Conservation (phyloP, 208 protist species). For the Leishmania martiniquensis region DNA sequence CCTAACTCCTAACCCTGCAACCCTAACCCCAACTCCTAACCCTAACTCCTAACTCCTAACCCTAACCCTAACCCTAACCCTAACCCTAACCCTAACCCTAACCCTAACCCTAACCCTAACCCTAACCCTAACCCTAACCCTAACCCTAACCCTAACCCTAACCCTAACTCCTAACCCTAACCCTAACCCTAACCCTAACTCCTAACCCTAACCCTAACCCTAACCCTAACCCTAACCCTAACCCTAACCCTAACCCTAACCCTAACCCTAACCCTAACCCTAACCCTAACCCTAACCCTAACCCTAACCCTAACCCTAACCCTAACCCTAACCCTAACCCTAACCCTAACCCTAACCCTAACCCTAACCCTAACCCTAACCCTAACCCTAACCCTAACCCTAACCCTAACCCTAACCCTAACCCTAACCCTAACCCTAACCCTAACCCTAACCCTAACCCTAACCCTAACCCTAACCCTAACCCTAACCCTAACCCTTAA, state of each 20-base stretch:
- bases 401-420: slow-evolving; percentile 7
- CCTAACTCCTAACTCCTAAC: not conserved
- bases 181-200: no score
- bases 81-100: not conserved
- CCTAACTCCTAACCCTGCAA: no score
- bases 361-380: not conserved
- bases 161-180: slow-evolving; percentile 10
- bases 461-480: slow-evolving; percentile 20
- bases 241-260: no score
- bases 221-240: no score
- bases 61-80: not conserved
- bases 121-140: slow-evolving; percentile 7
- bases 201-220: no score
- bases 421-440: slow-evolving; percentile 11
- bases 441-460: slow-evolving; percentile 17
- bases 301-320: no score
- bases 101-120: slow-evolving; percentile 5
- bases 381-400: not conserved
- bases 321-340: not conserved
- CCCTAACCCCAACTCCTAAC: not conserved
- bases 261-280: no score
- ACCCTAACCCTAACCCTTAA: slow-evolving; percentile 2
- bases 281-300: no score
- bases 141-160: slow-evolving; percentile 18
- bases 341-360: not conserved